Base-by-base conservation (phyloP, 192 early-diverging fungal species). In the Coemansia sp. region DNA sequence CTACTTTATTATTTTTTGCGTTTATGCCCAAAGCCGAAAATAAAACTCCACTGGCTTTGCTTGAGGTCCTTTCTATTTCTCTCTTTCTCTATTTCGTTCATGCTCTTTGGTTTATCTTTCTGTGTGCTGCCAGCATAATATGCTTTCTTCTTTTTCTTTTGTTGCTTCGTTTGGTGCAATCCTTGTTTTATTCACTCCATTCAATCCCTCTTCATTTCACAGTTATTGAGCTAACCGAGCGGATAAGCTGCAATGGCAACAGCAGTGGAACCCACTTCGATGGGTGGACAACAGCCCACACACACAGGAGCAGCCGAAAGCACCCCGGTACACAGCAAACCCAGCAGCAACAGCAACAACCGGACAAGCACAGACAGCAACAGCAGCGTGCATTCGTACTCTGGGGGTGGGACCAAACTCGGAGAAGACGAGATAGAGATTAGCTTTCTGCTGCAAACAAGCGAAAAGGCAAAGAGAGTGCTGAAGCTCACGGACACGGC, bases 371-470 rank as follows among this genome's bases (percentile, higher is more conserved):
- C 54, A 55, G 68, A 62, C 65, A 67, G 64, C 65, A 32, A 4
- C 32, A 32, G 32, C 32, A 49, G 60, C 66, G 40, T 43, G 37
- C 41, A 41, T n/a, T 58, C 19, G 9, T 60, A 55, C 32, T 56
- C 66, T 48, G 49, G 55, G 7, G 51, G 21, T 21, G 41, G 49
- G 41, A 54, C 46, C 47, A 66, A 49, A 40, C 60, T 61, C 11
- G 39, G 51, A 0, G 64, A 61, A 13, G 75, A 68, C 57, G 61
- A 60, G n/a, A 37, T 73, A 15, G 67, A 70, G 19, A 48, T 81
- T 10, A 72, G 71, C 7, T 73, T 81, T 63, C 58, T 81, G 46
- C 62, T 81, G 65, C 69, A 68, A 41, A 66, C 71, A 4, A 66
- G 71, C 56, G 78, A 73, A 19, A 68, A 65, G 56, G 45, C 65